Conservation (phyloP, 176 grass and related monocot species). For the Saccharum officinarum region DNA sequence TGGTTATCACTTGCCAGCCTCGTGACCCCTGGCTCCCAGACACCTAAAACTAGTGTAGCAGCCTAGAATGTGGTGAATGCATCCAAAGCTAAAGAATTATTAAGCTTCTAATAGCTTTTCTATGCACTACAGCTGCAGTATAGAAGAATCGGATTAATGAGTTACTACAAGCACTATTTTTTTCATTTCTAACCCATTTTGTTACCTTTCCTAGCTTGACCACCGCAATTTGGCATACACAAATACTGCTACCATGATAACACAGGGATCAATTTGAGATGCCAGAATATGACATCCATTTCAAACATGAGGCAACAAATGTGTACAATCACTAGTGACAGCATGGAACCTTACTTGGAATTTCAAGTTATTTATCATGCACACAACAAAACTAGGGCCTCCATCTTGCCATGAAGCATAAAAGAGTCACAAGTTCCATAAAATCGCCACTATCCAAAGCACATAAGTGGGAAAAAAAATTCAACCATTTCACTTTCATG, state of each 20-base stretch:
- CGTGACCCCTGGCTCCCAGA: neutral
- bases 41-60: neutral
- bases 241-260: neutral
- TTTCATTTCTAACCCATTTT: neutral
- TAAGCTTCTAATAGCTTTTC: slow-evolving; percentile 4
- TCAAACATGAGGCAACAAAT: neutral
- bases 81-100: neutral
- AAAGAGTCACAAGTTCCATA: slow-evolving; percentile 1
- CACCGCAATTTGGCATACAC: neutral
- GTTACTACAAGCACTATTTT: neutral
- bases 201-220: neutral
- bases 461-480: neutral
- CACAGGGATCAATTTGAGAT: neutral
- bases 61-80: neutral
- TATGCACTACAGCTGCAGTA: neutral
- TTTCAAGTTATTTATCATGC: neutral
- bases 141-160: neutral
- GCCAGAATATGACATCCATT: neutral
- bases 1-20: neutral
- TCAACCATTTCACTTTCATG: neutral
- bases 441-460: neutral
- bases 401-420: neutral
- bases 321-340: neutral
- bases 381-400: slow-evolving; percentile 4
- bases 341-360: neutral